phyloP scores from a whole-genome alignment of 768 basidiomycete genomes.

The Collybia mongolica region DNA sequence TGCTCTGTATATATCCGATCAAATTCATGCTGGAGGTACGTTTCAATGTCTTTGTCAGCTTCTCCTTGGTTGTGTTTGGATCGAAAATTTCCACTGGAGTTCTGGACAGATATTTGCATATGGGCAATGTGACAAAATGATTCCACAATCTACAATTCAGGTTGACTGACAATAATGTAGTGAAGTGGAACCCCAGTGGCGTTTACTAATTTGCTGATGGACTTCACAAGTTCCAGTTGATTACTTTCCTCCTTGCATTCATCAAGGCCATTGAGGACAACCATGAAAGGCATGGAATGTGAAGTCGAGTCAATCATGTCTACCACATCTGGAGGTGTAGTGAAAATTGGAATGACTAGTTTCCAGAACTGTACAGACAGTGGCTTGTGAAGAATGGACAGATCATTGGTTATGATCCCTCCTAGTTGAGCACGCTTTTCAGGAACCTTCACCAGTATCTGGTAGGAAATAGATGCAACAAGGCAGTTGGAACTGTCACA shows the following conservation, averaged over 20 bases:
- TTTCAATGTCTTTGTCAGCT: too few relatives aligned
- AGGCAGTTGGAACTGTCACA: slow-evolving; percentile 21
- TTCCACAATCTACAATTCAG: not conserved
- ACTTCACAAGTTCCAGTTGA: not conserved
- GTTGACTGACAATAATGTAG: slow-evolving; percentile 3
- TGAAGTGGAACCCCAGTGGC: not conserved
- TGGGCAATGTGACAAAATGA: not conserved
- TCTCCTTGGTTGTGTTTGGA: too few relatives aligned
- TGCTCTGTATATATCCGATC: too few relatives aligned
- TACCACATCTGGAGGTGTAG: too few relatives aligned
- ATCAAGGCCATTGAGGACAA: not conserved
- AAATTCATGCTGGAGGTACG: too few relatives aligned
- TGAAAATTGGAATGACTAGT: not conserved
- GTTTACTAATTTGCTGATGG: not conserved
- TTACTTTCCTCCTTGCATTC: not conserved
- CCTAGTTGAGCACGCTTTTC: not conserved
- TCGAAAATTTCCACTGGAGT: too few relatives aligned
- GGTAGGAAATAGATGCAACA: slow-evolving; percentile 26
- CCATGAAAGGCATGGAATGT: not conserved
- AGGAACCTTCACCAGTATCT: slow-evolving; percentile 16
- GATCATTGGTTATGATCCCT: not conserved
- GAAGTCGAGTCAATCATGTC: too few relatives aligned
- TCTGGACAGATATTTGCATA: too few relatives aligned
- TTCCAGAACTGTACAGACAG: not conserved
- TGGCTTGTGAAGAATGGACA: not conserved